A percentile compares a stretch with the other conserved stretches of the same genome.
Conservation (phyloP, 305 asterid genomes). For the Solanum hybrid region DNA sequence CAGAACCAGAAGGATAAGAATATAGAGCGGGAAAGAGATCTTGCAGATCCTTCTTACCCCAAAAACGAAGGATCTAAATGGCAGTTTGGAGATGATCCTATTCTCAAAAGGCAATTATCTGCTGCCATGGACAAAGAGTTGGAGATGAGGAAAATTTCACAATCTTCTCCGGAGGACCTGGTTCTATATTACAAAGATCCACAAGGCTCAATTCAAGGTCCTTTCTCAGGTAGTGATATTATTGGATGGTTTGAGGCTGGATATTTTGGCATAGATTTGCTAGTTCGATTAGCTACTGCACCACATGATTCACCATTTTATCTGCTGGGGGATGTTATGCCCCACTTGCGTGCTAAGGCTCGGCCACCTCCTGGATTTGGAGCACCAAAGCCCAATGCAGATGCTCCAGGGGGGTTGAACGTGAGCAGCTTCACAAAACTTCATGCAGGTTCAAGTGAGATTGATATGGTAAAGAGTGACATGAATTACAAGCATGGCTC, state of each 20-base stretch:
- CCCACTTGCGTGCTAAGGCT: conserved; percentile 74
- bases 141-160: conserved; percentile 30
- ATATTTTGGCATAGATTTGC: conserved; percentile 78
- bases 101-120: conserved; percentile 42
- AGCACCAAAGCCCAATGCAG: conserved; percentile 46
- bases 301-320: conserved; percentile 52
- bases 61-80: conserved; percentile 35
- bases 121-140: conserved; percentile 33
- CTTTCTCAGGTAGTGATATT: conserved; percentile 70
- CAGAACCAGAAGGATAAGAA: conserved; percentile 26
- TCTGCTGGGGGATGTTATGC: conserved; percentile 81
- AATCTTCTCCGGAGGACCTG: conserved; percentile 61
- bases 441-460: conserved; percentile 34
- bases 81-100: conserved; percentile 42
- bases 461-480: conserved; percentile 39
- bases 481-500: conserved; percentile 34
- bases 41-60: conserved; percentile 28
- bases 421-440: conserved; percentile 27
- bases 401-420: conserved; percentile 29
- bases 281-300: conserved; percentile 57
- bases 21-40: conserved; percentile 26
- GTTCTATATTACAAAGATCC: conserved; percentile 76
- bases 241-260: conserved; percentile 87
- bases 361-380: conserved; percentile 85
- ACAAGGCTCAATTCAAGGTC: conserved; percentile 73